These are phyloP conservation scores for Otatea glauca DNA, from an alignment of 176 grass and related monocot species.

Conservation along the genomic window DNA sequence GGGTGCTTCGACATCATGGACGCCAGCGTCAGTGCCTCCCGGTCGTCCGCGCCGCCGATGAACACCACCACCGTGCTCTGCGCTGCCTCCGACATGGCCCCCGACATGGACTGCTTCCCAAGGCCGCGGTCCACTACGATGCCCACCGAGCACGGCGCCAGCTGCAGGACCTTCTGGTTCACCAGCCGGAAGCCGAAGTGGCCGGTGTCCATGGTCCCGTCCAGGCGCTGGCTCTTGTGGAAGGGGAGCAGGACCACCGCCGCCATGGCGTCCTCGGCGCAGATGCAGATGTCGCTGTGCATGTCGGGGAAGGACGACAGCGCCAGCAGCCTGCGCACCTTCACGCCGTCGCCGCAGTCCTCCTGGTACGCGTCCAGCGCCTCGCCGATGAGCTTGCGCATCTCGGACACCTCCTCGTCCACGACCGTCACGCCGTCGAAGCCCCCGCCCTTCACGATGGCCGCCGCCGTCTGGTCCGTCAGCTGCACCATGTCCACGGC, in stretches of 20 bases:
- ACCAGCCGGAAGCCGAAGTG: slow-evolving; percentile 58
- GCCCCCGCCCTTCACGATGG: slow-evolving; percentile 59
- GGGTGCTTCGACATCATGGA: slow-evolving; percentile 50
- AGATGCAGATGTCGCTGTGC: slow-evolving; percentile 79
- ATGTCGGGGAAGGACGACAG: slow-evolving; percentile 75
- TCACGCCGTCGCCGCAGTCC: slow-evolving; percentile 39
- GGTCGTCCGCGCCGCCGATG: slow-evolving; percentile 78
- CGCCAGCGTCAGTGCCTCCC: slow-evolving; percentile 73
- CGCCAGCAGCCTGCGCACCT: slow-evolving; percentile 58
- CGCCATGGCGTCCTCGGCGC: slow-evolving; percentile 65
- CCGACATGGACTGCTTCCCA: slow-evolving; percentile 4
- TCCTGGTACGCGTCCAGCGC: slow-evolving; percentile 56
- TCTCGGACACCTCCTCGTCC: slow-evolving; percentile 70
- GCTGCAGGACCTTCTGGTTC: slow-evolving; percentile 77
- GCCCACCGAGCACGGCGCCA: slow-evolving; percentile 69
- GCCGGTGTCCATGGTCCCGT: slow-evolving; percentile 62
- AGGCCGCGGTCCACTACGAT: slow-evolving; percentile 69
- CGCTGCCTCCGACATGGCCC: background rate
- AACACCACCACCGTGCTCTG: slow-evolving; percentile 58
- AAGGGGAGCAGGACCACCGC: slow-evolving; percentile 59
- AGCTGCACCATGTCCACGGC: slow-evolving; percentile 80
- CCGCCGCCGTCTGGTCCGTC: slow-evolving; percentile 62
- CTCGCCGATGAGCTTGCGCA: slow-evolving; percentile 66
- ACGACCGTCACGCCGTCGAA: slow-evolving; percentile 60
- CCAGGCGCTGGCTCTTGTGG: slow-evolving; percentile 64